Percentiles rank a stretch among this genome's conserved stretches.
Evolutionary conservation across 2,329 filamentous ascomycete species (phyloP).

Genomic region (Shiraia bambusicola): DNA sequence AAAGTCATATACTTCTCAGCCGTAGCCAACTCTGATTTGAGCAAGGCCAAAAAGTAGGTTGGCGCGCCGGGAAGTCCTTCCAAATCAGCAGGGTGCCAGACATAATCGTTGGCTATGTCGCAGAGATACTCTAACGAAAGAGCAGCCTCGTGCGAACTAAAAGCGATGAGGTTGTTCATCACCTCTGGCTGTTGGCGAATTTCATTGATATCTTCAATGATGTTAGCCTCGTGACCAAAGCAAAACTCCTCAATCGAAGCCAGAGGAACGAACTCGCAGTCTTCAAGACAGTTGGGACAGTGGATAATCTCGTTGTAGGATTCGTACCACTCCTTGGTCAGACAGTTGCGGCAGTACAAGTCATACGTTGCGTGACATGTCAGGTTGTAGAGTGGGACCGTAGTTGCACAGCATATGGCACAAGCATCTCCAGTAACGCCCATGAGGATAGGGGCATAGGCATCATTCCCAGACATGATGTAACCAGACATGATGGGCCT

Average conservation of each 20-base stretch:
- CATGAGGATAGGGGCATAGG: slow-evolving; percentile 3
- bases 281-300: slow-evolving; percentile 8
- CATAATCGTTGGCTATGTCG: slow-evolving; percentile 7
- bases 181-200: slow-evolving; percentile 10
- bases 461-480: background rate
- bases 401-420: slow-evolving; percentile 7
- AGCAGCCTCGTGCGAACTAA: slow-evolving; percentile 8
- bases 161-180: slow-evolving; percentile 11
- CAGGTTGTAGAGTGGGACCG: slow-evolving; percentile 4
- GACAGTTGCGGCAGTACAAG: slow-evolving; percentile 12
- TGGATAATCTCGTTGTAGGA: slow-evolving; percentile 6
- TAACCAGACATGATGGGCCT: background rate
- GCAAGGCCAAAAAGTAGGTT: slow-evolving; percentile 2
- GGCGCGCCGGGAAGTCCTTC: slow-evolving; percentile 1
- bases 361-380: slow-evolving; percentile 10
- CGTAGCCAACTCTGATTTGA: slow-evolving; percentile 4
- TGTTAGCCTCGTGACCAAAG: slow-evolving; percentile 1
- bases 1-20: slow-evolving; percentile 4
- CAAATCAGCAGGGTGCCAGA: slow-evolving; percentile 7
- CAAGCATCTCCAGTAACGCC: slow-evolving; percentile 6
- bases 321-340: slow-evolving; percentile 5
- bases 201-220: slow-evolving; percentile 6
- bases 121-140: slow-evolving; percentile 5
- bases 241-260: background rate
- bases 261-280: slow-evolving; percentile 5